phyloP scores from a whole-genome alignment of 495 filamentous ascomycete species.

The Penicillium lividum region DNA sequence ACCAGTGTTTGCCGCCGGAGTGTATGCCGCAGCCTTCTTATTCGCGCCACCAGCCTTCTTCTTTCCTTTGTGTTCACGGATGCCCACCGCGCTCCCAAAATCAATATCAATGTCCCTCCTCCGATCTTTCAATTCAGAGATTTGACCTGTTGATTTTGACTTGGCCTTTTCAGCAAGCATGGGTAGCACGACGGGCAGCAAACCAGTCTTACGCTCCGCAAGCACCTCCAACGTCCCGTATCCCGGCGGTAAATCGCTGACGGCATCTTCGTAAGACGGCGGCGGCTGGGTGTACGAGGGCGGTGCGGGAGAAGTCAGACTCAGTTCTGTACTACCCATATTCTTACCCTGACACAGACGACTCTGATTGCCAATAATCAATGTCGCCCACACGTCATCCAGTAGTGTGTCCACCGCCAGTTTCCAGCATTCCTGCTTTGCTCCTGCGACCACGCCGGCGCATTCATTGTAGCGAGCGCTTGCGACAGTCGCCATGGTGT shows the following conservation, averaged over 20 bases:
- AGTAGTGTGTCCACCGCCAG: slow-evolving; percentile 12
- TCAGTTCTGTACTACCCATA: slow-evolving; percentile 13
- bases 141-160: slow-evolving; percentile 27
- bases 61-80: slow-evolving; percentile 43
- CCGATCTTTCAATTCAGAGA: slow-evolving; percentile 37
- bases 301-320: slow-evolving; percentile 16
- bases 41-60: slow-evolving; percentile 44
- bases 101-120: slow-evolving; percentile 43
- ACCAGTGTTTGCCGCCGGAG: slow-evolving; percentile 25
- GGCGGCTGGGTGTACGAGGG: slow-evolving; percentile 34
- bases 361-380: neutral
- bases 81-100: slow-evolving; percentile 52
- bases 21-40: slow-evolving; percentile 23
- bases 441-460: slow-evolving; percentile 1
- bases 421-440: slow-evolving; percentile 7
- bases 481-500: slow-evolving; percentile 21
- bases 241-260: slow-evolving; percentile 45
- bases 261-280: slow-evolving; percentile 46
- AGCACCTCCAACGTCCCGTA: slow-evolving; percentile 36
- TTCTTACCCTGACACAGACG: neutral
- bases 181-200: slow-evolving; percentile 15
- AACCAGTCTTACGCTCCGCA: slow-evolving; percentile 26
- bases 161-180: slow-evolving; percentile 29
- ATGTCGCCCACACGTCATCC: slow-evolving; percentile 18
- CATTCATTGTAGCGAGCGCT: slow-evolving; percentile 2